Evolutionary conservation across 1,139 yeast species (phyloP).

Genomic region (Debaryomyces sp.): DNA sequence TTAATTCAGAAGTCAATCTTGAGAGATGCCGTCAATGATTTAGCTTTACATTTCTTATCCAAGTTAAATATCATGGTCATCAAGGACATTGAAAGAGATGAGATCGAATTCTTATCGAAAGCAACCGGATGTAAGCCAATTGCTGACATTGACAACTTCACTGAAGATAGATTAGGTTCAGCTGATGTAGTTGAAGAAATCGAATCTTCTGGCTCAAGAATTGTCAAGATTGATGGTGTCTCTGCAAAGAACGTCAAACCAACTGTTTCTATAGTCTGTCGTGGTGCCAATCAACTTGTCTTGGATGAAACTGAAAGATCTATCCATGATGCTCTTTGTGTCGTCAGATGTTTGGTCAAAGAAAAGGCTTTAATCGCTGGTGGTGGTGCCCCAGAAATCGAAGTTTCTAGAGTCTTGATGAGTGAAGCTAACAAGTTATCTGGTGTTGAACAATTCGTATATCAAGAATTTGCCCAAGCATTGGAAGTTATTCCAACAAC

Average conservation of each 20-base stretch:
- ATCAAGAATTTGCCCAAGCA: conserved; percentile 95
- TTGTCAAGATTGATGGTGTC: conserved; percentile 89
- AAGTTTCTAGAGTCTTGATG: conserved; percentile 78
- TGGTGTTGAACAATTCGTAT: conserved; percentile 94
- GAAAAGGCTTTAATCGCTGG: conserved; percentile 96
- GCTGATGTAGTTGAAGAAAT: conserved; percentile 94
- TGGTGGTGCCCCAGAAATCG: conserved; percentile 99
- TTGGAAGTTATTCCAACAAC: conserved; percentile 96
- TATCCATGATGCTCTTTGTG: conserved; percentile 96
- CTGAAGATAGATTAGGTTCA: conserved; percentile 88
- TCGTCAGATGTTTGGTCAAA: conserved; percentile 90
- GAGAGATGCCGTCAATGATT: conserved; percentile 96
- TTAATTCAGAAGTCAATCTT: conserved; percentile 92
- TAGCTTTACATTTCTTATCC: conserved; percentile 91
- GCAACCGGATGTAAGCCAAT: conserved; percentile 94
- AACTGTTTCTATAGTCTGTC: conserved; percentile 86
- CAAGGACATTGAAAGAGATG: conserved; percentile 96
- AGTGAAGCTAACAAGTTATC: conserved; percentile 77
- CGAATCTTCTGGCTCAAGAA: conserved; percentile 90
- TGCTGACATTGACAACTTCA: conserved; percentile 89
- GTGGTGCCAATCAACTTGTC: conserved; percentile 91
- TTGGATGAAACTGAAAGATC: conserved; percentile 97
- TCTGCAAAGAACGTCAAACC: conserved; percentile 58
- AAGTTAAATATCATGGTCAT: conserved; percentile 92
- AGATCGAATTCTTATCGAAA: conserved; percentile 89